Evolutionary conservation across 345 rosid genomes (phyloP).

Genomic region (Boechera divaricarpa): DNA sequence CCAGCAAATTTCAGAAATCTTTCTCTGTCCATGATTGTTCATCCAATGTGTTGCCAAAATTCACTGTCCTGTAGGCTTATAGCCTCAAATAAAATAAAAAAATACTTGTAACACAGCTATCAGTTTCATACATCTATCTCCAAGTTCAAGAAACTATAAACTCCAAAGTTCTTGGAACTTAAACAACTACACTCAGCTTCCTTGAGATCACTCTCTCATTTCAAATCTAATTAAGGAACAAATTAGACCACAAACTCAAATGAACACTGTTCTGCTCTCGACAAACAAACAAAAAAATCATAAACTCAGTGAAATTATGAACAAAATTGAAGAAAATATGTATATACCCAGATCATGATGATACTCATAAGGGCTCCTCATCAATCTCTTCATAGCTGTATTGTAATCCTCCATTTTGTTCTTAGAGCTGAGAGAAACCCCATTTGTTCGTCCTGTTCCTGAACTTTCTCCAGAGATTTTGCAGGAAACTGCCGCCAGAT

Average conservation of each 20-base stretch:
- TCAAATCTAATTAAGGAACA: background rate
- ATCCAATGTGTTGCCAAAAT: background rate
- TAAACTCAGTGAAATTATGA: background rate
- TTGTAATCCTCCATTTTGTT: conserved; percentile 75
- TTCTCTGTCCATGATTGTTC: too few relatives aligned
- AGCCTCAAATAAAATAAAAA: background rate
- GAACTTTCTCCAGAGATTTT: conserved; percentile 50
- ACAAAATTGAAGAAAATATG: background rate
- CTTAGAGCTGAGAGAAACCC: conserved; percentile 49
- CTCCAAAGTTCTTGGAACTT: background rate
- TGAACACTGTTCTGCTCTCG: background rate
- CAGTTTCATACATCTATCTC: background rate
- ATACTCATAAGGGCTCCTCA: conserved; percentile 92
- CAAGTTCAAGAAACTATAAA: background rate
- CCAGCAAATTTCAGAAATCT: background rate
- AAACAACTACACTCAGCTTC: conserved; percentile 19
- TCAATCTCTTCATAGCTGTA: conserved; percentile 83
- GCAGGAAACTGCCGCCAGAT: conserved; percentile 47
- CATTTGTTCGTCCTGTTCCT: conserved; percentile 14
- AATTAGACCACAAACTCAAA: background rate
- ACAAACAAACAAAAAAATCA: background rate
- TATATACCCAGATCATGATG: conserved; percentile 86
- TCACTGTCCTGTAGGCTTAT: background rate
- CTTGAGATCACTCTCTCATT: background rate
- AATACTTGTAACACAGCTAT: background rate